A percentile compares a stretch with the other conserved stretches of the same genome.
Conservation (phyloP, 2,329 filamentous ascomycete species). For the Trichoderma aggressivum region DNA sequence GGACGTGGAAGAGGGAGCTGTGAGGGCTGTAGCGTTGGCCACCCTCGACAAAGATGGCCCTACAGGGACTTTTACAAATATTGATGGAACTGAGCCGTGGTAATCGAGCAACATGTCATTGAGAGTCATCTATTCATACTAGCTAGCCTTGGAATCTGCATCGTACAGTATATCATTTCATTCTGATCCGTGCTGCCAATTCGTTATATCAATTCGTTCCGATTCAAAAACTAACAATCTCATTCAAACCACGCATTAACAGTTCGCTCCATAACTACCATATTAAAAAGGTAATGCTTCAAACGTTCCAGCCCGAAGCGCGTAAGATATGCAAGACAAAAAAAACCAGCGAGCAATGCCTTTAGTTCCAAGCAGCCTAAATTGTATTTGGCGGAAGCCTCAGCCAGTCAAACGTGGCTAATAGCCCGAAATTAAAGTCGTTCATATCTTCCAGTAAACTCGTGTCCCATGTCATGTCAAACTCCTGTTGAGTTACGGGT, state of each 20-base stretch:
- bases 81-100: slow-evolving; percentile 12
- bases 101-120: background rate
- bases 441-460: slow-evolving; percentile 13
- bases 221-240: background rate
- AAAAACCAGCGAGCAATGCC: background rate
- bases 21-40: background rate
- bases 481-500: background rate
- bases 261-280: background rate
- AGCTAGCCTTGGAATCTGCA: background rate
- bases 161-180: background rate
- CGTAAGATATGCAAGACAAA: background rate
- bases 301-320: background rate
- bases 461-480: slow-evolving; percentile 1
- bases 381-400: slow-evolving; percentile 17
- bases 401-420: slow-evolving; percentile 50
- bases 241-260: background rate
- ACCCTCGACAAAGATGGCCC: slow-evolving; percentile 1
- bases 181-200: background rate
- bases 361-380: background rate
- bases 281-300: background rate
- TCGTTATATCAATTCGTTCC: background rate
- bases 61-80: slow-evolving; percentile 7
- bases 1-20: slow-evolving; percentile 11
- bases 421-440: slow-evolving; percentile 45
- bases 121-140: background rate